Percentiles rank a stretch among this genome's conserved stretches.
Conservation (phyloP, 177 flowering plant genomes). For the Tripterygium wilfordii region DNA sequence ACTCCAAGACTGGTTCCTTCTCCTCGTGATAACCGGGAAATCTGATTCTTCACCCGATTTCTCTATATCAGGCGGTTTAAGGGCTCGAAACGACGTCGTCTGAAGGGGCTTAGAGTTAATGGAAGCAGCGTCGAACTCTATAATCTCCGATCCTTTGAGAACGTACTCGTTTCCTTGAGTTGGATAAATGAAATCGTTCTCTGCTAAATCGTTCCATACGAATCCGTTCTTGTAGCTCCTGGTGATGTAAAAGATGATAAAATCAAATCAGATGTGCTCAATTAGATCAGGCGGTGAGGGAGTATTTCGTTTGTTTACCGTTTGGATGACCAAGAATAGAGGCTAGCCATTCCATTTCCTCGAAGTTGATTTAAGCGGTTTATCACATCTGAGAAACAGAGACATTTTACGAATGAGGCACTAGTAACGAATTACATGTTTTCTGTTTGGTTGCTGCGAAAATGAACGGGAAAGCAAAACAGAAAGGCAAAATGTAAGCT, state of each 20-base stretch:
- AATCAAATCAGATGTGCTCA: no score
- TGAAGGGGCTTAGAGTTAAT: no score
- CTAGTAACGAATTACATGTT: no score
- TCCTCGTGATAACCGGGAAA: conserved; percentile 27
- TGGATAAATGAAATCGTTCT: conserved; percentile 76
- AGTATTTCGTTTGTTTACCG: conserved; percentile 31
- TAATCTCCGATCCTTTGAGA: conserved; percentile 87
- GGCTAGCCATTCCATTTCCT: conserved; percentile 70
- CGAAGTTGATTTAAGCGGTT: conserved; percentile 61
- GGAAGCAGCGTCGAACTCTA: no score
- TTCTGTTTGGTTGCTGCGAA: no score
- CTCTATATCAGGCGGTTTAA: conserved; percentile 17
- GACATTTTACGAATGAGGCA: no score
- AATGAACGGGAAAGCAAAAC: no score
- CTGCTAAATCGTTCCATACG: conserved; percentile 91
- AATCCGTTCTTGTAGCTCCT: conserved; percentile 92
- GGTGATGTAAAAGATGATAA: no score
- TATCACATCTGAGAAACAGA: conserved; percentile 76
- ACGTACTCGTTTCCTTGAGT: conserved; percentile 83
- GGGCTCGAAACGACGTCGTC: conserved; percentile 19
- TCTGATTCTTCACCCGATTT: conserved; percentile 21
- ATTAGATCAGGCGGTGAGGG: background rate
- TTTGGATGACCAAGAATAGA: conserved; percentile 93
- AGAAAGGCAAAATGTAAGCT: no score
- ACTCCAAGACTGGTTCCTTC: conserved; percentile 44